These are phyloP conservation scores for Pyrenophora graminea DNA, from an alignment of 2,329 filamentous ascomycete genomes.

Conservation along the genomic window DNA sequence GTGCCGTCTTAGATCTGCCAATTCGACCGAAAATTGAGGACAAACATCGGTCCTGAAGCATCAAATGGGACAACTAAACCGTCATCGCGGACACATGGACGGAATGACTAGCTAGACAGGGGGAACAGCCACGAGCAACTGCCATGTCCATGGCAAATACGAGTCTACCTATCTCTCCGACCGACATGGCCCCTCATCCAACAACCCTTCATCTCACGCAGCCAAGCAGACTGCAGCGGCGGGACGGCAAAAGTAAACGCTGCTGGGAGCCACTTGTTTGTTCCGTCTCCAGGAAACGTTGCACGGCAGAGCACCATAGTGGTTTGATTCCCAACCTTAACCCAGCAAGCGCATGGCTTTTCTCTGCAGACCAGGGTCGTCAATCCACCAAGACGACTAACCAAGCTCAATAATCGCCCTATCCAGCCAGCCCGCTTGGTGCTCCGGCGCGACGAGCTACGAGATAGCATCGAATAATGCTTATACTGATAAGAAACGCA, in stretches of 20 bases:
- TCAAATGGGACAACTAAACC: slow-evolving; percentile 6
- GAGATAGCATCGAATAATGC: slow-evolving; percentile 38
- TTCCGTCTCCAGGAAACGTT: slow-evolving; percentile 7
- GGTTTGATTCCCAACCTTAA: slow-evolving; percentile 10
- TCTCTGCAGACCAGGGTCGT: no score
- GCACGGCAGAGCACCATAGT: slow-evolving; percentile 25
- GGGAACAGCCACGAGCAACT: slow-evolving; percentile 22
- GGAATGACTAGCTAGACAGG: slow-evolving; percentile 18
- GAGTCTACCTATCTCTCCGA: slow-evolving; percentile 23
- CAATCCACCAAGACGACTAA: not conserved
- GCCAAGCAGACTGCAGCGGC: slow-evolving; percentile 12
- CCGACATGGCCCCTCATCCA: slow-evolving; percentile 16
- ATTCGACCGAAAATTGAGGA: slow-evolving; percentile 18
- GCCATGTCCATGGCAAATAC: slow-evolving; percentile 13
- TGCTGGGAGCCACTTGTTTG: slow-evolving; percentile 11
- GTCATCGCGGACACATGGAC: slow-evolving; percentile 17
- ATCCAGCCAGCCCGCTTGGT: slow-evolving; percentile 15
- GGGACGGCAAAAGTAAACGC: slow-evolving; percentile 30
- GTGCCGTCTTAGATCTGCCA: slow-evolving; percentile 15
- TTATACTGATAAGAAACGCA: slow-evolving; percentile 38
- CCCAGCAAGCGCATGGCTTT: slow-evolving; percentile 13
- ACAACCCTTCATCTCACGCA: slow-evolving; percentile 5
- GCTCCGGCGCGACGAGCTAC: slow-evolving; percentile 15
- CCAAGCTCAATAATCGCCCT: not conserved
- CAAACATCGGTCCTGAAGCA: slow-evolving; percentile 14